phyloP scores from a whole-genome alignment of 306 rosid genomes.

The Cucurbita pepo region DNA sequence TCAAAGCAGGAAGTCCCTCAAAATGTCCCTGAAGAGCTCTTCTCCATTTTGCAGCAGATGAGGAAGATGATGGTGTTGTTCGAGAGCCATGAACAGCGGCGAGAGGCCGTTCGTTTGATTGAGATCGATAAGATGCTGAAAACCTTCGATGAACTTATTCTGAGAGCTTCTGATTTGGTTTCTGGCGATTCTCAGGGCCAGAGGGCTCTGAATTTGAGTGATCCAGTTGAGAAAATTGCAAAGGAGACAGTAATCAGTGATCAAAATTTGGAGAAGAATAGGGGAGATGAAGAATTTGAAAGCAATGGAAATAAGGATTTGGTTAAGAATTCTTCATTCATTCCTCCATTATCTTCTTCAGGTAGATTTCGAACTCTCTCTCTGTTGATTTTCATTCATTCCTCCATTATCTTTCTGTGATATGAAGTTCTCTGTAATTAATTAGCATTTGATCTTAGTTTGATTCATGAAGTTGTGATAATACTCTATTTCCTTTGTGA shows the following conservation, averaged over 20 bases:
- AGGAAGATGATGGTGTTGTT: conserved; percentile 41
- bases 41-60: conserved; percentile 40
- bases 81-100: conserved; percentile 42
- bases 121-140: conserved; percentile 44
- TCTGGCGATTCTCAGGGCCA: conserved; percentile 28
- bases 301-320: conserved; percentile 10
- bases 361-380: conserved; percentile 23
- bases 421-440: neutral
- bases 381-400: neutral
- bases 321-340: conserved; percentile 21
- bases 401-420: neutral
- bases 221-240: conserved; percentile 14
- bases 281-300: conserved; percentile 14
- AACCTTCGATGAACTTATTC: conserved; percentile 59
- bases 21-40: conserved; percentile 43
- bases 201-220: conserved; percentile 9
- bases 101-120: conserved; percentile 45
- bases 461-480: neutral
- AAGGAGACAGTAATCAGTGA: conserved; percentile 14
- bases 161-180: conserved; percentile 49
- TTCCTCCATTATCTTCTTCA: conserved; percentile 17
- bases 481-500: neutral
- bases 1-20: conserved; percentile 22
- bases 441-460: neutral
- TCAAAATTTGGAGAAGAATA: conserved; percentile 18